Evolutionary conservation across 306 rosid species (phyloP), one percentile per base, ranked within the genome.

Genomic region (Cucumis sativus): DNA sequence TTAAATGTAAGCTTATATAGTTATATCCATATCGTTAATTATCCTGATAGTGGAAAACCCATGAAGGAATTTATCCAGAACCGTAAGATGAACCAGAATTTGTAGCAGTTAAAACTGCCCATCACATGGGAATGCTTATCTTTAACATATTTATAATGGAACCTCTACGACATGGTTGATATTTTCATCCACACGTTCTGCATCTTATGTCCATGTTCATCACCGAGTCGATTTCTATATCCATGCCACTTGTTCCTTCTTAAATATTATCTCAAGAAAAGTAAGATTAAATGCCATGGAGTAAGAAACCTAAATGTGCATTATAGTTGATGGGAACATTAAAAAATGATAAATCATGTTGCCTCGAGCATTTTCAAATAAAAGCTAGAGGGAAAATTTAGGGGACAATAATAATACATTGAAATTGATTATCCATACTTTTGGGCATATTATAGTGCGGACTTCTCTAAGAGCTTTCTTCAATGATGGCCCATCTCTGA

Each of bases 401-500:
- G 57, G 76, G 59, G 3, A 25, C 18, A 74, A 17, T 1, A 69
- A 21, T 10, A 71, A 35, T 21, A 74, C 33, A 52, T 54, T 17
- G 77, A 5, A 55, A 11, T 74, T 35, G 47, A 55, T 18, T 78
- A 57, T 71, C 75, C 89, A 67, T 92, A 91, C 98, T 79, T 85
- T 91, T 70, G 98, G 97, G 86, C 93, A 90, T 82, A 95, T 89
- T 76, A 95, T 77, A 74, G 97, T 87, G 83, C 91, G 83, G 59
- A 95, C 97, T 78, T 97, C 98, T 79, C 81, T 83, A 13, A 95
- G 82, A 73, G 88, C 97, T 90, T 77, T 90, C 89, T 61, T 95
- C 75, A 92, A 64, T 69, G 91, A 90, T 60, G 78, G 85, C 47
- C 78, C 83, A 84, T 95, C 98, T 61, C 56, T 84, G 61, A 88